phyloP scores from a whole-genome alignment of 768 basidiomycete species.

The Mycena maculata region DNA sequence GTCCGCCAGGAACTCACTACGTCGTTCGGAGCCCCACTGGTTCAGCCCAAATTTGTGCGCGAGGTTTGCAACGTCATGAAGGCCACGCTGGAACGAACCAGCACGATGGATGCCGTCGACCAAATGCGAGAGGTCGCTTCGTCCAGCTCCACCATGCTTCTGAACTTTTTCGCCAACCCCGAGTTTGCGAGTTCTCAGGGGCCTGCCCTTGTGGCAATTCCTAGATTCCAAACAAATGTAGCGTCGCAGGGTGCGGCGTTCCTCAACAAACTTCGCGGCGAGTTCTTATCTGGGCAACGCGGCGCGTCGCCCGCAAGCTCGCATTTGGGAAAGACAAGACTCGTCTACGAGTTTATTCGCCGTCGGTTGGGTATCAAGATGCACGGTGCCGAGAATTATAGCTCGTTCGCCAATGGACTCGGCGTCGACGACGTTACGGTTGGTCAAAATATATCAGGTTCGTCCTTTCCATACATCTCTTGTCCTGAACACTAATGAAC shows the following conservation, averaged over 20 bases:
- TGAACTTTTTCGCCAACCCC: constrained; percentile 57
- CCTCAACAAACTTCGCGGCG: constrained; percentile 61
- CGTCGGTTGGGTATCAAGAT: constrained; percentile 72
- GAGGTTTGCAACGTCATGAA: constrained; percentile 57
- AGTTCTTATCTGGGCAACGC: constrained; percentile 69
- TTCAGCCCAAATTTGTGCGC: constrained; percentile 48
- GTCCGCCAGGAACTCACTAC: constrained; percentile 60
- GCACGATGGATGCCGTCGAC: constrained; percentile 74
- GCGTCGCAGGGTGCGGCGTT: constrained; percentile 58
- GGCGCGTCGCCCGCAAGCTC: constrained; percentile 76
- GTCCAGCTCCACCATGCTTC: constrained; percentile 63
- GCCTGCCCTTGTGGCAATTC: constrained; percentile 53
- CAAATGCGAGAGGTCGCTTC: constrained; percentile 74
- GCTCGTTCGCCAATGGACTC: constrained; percentile 54
- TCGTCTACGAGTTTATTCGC: constrained; percentile 79
- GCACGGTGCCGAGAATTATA: constrained; percentile 80
- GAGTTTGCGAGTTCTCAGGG: constrained; percentile 49
- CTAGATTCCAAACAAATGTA: constrained; percentile 65
- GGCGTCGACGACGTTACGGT: constrained; percentile 67
- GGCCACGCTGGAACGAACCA: constrained; percentile 72
- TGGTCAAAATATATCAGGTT: constrained; percentile 81
- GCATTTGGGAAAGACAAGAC: constrained; percentile 67
- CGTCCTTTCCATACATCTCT: constrained; percentile 25
- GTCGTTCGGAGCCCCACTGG: constrained; percentile 55
- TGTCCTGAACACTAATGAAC: too few relatives aligned